Evolutionary conservation across 1,284 basidiomycete species (phyloP).

Genomic region (Trametes hirsuta): DNA sequence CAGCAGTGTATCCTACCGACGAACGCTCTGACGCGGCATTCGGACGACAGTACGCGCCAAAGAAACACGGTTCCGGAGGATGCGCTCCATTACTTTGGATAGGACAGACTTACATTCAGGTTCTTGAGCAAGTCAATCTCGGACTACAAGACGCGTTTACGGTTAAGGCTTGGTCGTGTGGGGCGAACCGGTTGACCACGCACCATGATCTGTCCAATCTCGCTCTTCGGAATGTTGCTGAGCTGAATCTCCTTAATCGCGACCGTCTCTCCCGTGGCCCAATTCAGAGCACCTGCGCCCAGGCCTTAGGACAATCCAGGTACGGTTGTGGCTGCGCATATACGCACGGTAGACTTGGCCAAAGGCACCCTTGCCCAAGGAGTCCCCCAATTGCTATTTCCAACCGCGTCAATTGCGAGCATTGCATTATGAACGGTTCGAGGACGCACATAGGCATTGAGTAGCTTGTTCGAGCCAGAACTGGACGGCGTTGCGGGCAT

Average conservation of each 20-base stretch:
- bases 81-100: neutral
- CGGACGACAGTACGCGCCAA: neutral
- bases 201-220: slow-evolving; percentile 97
- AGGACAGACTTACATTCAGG: slow-evolving; percentile 64
- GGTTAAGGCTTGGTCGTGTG: neutral
- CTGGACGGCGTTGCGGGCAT: slow-evolving; percentile 27
- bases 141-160: slow-evolving; percentile 54
- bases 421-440: neutral
- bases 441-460: slow-evolving; percentile 41
- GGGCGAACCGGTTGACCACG: slow-evolving; percentile 30
- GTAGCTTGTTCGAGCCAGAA: slow-evolving; percentile 36
- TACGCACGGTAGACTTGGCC: slow-evolving; percentile 90
- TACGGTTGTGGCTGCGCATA: neutral
- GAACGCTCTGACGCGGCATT: no score
- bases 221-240: slow-evolving; percentile 89
- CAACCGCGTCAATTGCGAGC: neutral
- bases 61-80: neutral
- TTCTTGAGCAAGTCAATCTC: slow-evolving; percentile 99
- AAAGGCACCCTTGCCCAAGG: slow-evolving; percentile 92
- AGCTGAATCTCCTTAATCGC: slow-evolving; percentile 95
- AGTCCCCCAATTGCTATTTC: slow-evolving; percentile 90
- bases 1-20: no score
- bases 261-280: slow-evolving; percentile 95
- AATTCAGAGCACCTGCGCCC: slow-evolving; percentile 84
- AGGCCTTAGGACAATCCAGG: slow-evolving; percentile 1